Percentiles rank a stretch among this genome's conserved stretches.
Evolutionary conservation across 164 flowering plant genomes (phyloP).

Genomic region (Macadamia integrifolia): DNA sequence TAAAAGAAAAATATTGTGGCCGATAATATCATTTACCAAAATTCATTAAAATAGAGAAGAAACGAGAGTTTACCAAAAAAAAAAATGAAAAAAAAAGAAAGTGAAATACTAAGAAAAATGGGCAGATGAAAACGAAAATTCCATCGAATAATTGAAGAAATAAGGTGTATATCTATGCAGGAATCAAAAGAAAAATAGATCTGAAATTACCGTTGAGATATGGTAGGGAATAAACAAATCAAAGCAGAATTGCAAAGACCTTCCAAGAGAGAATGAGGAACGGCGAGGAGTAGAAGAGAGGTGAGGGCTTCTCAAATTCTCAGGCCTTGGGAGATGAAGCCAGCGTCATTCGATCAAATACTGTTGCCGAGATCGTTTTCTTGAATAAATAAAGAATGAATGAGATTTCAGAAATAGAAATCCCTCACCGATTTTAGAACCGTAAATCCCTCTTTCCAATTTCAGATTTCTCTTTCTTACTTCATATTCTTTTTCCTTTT

Average conservation of each 20-base stretch:
- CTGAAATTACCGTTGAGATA: conserved; percentile 5
- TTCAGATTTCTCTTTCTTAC: too few species aligned
- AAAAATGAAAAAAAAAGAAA: not conserved
- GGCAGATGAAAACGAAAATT: not conserved
- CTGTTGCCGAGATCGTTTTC: too few species aligned
- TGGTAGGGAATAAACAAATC: not conserved
- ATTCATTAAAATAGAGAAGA: not conserved
- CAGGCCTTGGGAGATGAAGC: conserved; percentile 5
- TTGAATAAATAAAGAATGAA: too few species aligned
- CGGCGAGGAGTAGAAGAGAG: not conserved
- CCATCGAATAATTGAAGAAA: too few species aligned
- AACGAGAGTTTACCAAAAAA: not conserved
- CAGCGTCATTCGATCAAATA: not conserved
- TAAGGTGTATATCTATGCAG: too few species aligned
- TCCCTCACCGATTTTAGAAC: too few species aligned
- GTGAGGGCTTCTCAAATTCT: not conserved
- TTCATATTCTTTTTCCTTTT: too few species aligned
- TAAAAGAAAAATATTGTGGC: not conserved
- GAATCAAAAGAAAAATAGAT: not conserved
- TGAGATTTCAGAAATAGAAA: too few species aligned
- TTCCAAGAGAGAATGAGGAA: not conserved
- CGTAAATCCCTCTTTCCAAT: too few species aligned
- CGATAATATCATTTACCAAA: not conserved
- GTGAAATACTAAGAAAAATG: not conserved
- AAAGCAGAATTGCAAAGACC: not conserved